A percentile compares a stretch with the other conserved stretches of the same genome.
Evolutionary conservation across 441 rosid genomes (phyloP).

Genomic region (Kokia cookei): DNA sequence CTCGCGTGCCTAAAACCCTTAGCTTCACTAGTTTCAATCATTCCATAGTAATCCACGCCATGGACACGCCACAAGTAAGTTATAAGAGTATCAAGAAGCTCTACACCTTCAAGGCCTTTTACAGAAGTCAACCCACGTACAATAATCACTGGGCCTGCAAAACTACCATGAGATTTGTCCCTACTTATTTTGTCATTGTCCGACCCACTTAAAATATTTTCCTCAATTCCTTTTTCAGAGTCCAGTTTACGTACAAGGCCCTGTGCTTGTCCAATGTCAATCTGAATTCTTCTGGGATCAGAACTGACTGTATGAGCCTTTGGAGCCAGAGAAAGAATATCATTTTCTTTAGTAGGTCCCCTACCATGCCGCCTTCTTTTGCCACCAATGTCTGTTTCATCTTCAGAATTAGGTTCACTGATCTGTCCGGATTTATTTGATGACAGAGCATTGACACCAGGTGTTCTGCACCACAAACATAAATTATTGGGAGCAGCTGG

Average conservation of each 20-base stretch:
- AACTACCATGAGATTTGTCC: conserved; percentile 73
- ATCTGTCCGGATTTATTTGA: conserved; percentile 56
- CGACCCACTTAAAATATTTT: conserved; percentile 68
- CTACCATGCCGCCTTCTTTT: conserved; percentile 68
- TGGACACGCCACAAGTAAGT: conserved; percentile 97
- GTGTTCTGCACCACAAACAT: conserved; percentile 53
- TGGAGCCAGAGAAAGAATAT: conserved; percentile 65
- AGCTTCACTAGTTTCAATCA: conserved; percentile 76
- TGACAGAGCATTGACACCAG: conserved; percentile 45
- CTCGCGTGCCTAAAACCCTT: conserved; percentile 92
- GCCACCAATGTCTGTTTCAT: conserved; percentile 62
- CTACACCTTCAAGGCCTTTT: conserved; percentile 95
- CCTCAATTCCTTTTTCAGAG: conserved; percentile 74
- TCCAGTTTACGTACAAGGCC: conserved; percentile 82
- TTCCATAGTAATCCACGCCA: conserved; percentile 92
- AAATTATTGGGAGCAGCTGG: neutral
- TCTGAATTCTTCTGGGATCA: conserved; percentile 71
- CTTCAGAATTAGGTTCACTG: conserved; percentile 80
- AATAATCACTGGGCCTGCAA: conserved; percentile 81
- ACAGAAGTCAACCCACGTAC: conserved; percentile 88
- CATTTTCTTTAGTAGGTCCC: conserved; percentile 53
- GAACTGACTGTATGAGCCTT: conserved; percentile 80
- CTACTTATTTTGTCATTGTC: conserved; percentile 59
- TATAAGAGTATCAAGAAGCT: conserved; percentile 82
- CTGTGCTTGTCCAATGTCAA: conserved; percentile 82